Evolutionary conservation across 306 rosid genomes (phyloP), one percentile per base, ranked within the genome.

Genomic region (Acacia melanoxylon): DNA sequence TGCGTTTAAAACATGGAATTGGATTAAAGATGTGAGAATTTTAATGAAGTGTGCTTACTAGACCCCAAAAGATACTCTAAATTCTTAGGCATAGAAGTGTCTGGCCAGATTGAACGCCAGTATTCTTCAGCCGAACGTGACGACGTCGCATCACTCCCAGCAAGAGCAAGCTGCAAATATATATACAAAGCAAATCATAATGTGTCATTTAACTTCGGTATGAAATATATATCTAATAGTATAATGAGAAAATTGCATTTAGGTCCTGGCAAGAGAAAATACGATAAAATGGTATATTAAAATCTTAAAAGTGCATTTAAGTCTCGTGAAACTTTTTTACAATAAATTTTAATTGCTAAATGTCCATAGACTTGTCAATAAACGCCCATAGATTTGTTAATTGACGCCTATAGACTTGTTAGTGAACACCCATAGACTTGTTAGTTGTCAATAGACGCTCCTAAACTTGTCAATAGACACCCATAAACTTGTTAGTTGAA

Each of bases 61-160:
- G 73, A 2, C 1, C 29, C 7, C 41, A 66, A 7, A 49, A 78
- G 66, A 10, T 33, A 6, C 33, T 22, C n/a, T 35, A 78, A 37
- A 67, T 61, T 25, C 51, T 51, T 41, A 2, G 80, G 80, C 12
- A 77, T 25, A 2, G 68, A 25, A 68, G 82, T 68, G 56, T 79
- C 25, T 20, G 82, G 75, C 75, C 63, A 41, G 33, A 78, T 25
- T 12, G 63, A 48, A 11, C 14, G 59, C 80, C 84, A 75, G 48
- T 75, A 75, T 8, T 63, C 70, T 44, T 51, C 69, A 5, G 76
- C 84, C 0, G 75, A 72, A 11, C 20, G 15, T 0, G 6, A 35
- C 4, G 42, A 65, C 41, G 11, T 78, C 5, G 49, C 80, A 67
- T 75, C 69, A 75, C 24, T 51, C 45, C 24, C 84, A 1, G 68